Evolutionary conservation across 2,329 filamentous ascomycete genomes (phyloP), one percentile per base, ranked within the genome.

Genomic region (Annulohypoxylon truncatum): DNA sequence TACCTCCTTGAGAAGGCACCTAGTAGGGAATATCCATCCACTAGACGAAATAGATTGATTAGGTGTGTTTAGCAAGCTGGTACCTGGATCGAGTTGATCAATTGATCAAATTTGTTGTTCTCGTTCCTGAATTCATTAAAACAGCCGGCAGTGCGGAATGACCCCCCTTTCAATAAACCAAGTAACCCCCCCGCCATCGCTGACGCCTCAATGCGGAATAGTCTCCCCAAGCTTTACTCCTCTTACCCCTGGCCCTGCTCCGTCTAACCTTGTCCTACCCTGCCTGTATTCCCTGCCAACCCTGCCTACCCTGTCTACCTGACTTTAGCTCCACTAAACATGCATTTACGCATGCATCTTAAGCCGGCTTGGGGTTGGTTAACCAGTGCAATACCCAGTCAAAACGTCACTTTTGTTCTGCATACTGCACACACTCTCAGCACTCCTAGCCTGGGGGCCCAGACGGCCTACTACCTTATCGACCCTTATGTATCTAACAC

Each of bases 361-460:
- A 66, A 64, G 66, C 66, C 63, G 59, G 60, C 63, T 66, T 69
- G 60, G 62, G 29, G 55, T 62, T 60, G 58, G 33, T 53, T 60
- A 44, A 61, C 66, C 68, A 64, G 62, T 63, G 59, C 60, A 71
- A 73, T 74, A 72, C 66, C 66, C 66, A 66, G 65, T 66, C 64
- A 67, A 72, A 74, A 75, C 73, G 73, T 75, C 73, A 74, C 72
- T 67, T 63, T 69, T 63, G 56, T 67, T 26, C 67, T 71, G 68
- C 68, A 72, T 42, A 20, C 38, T 42, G 67, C 68, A 42, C 38
- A 40, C 70, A 67, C 68, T 69, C 12, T 12, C 15, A n/a, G 18
- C 35, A 18, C 35, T 38, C 9, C 63, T 29, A 48, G 52, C 59
- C 63, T 66, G 61, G n/a, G n/a, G n/a, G 48, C 68, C 71, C 61